Conservation (phyloP, 108 stramenopile species). For the Pelagomonas calceolata region DNA sequence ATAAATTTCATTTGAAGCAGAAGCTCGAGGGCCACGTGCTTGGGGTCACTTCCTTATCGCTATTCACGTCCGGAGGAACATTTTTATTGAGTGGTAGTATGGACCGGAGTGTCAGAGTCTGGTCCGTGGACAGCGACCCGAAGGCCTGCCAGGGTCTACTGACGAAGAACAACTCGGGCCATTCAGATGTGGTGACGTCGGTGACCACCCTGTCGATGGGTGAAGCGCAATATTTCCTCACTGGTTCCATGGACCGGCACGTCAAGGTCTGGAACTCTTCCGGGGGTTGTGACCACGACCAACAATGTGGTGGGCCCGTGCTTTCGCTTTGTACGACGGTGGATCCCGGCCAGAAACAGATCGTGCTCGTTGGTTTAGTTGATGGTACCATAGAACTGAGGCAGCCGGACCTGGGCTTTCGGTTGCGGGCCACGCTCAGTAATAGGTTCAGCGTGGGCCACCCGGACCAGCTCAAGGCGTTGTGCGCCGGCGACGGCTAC, state of each 20-base stretch:
- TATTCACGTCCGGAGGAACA: not conserved
- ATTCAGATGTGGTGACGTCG: not conserved
- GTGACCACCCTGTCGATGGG: not conserved
- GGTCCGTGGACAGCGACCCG: not conserved
- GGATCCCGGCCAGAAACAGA: not conserved
- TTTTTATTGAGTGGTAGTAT: not conserved
- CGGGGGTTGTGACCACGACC: not conserved
- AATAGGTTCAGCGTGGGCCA: not conserved
- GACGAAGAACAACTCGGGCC: not conserved
- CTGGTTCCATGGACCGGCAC: not conserved
- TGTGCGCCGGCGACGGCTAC: not conserved
- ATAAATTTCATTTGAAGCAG: not conserved
- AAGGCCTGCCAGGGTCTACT: not conserved
- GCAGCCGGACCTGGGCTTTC: not conserved
- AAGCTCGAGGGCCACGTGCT: not conserved
- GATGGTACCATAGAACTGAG: not conserved
- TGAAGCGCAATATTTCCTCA: not conserved
- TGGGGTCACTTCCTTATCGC: not conserved
- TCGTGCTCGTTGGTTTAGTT: not conserved
- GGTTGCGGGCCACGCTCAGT: not conserved
- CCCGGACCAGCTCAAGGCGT: not conserved
- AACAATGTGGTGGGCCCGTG: not conserved
- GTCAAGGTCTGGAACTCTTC: not conserved
- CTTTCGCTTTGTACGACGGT: not conserved
- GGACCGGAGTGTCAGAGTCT: not conserved